A percentile compares a stretch with the other conserved stretches of the same genome.
Evolutionary conservation across 2,329 filamentous ascomycete genomes (phyloP).

Genomic region (Hymenoscyphus fraxineus): DNA sequence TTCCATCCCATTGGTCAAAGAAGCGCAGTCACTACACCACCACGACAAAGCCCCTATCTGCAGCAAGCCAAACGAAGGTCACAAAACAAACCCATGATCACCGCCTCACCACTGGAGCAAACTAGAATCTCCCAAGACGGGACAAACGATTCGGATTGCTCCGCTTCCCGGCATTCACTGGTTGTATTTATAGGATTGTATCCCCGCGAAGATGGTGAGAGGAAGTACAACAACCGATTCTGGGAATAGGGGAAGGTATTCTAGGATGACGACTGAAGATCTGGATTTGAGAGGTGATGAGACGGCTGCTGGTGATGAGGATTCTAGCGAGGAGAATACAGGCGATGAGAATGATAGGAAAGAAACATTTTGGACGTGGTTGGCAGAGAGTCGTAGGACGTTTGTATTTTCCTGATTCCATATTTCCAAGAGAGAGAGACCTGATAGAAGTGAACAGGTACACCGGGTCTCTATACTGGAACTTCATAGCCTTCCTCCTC

Average conservation of each 20-base stretch:
- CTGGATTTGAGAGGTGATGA: neutral
- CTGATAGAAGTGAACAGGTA: slow-evolving; percentile 39
- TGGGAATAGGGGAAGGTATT: neutral
- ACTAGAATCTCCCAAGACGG: neutral
- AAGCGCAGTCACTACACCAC: neutral
- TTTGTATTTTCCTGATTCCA: neutral
- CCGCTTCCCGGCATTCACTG: neutral
- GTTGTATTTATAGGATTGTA: neutral
- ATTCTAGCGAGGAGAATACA: too few species aligned
- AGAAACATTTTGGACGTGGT: neutral
- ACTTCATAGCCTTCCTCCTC: slow-evolving; percentile 58
- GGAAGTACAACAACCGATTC: neutral
- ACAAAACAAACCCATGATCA: neutral
- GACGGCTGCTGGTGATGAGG: neutral
- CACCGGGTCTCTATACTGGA: slow-evolving; percentile 57
- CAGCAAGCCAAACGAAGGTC: neutral
- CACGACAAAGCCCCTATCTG: neutral
- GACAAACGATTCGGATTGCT: neutral
- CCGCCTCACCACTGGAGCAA: neutral
- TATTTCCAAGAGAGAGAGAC: neutral
- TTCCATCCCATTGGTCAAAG: neutral
- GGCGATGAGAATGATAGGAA: neutral
- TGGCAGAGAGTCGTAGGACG: neutral
- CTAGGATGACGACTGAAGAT: neutral
- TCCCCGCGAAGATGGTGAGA: neutral